These are phyloP conservation scores for Rhodotorula sphaerocarpa DNA, from an alignment of 768 basidiomycete species.

Conservation along the genomic window DNA sequence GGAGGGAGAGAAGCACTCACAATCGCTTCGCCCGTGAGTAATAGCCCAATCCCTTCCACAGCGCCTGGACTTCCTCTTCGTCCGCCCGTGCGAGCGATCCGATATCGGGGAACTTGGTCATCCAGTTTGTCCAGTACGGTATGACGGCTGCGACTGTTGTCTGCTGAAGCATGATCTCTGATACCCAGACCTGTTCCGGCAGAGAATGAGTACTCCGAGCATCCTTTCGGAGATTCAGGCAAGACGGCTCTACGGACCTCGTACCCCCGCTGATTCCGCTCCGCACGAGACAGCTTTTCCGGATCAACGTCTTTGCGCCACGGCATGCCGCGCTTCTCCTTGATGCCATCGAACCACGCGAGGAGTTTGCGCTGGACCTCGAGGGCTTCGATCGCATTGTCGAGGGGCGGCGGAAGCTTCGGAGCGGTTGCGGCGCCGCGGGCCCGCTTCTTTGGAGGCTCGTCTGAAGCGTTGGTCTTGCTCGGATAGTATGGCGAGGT, in stretches of 20 bases:
- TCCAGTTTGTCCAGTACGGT: slow-evolving; percentile 71
- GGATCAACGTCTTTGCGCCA: slow-evolving; percentile 66
- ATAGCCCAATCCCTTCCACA: slow-evolving; percentile 62
- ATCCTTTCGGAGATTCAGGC: background rate
- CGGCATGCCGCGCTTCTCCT: slow-evolving; percentile 70
- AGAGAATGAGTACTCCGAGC: background rate
- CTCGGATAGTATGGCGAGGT: background rate
- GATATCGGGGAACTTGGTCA: slow-evolving; percentile 31
- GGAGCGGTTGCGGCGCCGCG: background rate
- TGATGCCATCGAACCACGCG: slow-evolving; percentile 64
- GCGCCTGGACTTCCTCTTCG: slow-evolving; percentile 72
- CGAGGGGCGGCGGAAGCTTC: slow-evolving; percentile 1
- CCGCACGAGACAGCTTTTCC: slow-evolving; percentile 51
- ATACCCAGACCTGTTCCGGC: slow-evolving; percentile 61
- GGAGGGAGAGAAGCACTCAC: background rate
- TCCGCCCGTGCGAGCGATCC: slow-evolving; percentile 51
- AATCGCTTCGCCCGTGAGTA: slow-evolving; percentile 52
- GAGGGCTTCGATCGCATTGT: slow-evolving; percentile 1
- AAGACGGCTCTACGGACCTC: too few species aligned
- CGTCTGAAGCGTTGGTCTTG: background rate
- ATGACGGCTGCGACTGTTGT: slow-evolving; percentile 86
- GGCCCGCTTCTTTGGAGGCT: slow-evolving; percentile 16
- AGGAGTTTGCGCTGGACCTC: slow-evolving; percentile 40
- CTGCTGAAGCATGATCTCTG: slow-evolving; percentile 94
- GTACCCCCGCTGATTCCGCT: slow-evolving; percentile 76